Percentiles rank a stretch among this genome's conserved stretches.
These are phyloP conservation scores for Arxiozyma slooffiae DNA, from an alignment of 1,139 yeast species.

Conservation along the genomic window DNA sequence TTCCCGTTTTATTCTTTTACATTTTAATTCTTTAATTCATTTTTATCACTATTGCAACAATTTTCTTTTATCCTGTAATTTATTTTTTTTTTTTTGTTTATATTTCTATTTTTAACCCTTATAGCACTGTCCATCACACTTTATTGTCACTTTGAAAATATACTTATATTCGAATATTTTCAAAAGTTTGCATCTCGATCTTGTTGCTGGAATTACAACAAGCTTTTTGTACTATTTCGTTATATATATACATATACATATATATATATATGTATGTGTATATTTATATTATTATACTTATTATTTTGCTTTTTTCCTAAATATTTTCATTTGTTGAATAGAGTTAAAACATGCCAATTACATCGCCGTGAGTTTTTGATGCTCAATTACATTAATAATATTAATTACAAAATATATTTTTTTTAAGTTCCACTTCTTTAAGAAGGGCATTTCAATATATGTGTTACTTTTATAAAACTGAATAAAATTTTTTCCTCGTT, in stretches of 20 bases:
- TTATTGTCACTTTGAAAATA: neutral
- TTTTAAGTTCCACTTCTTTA: constrained; percentile 24
- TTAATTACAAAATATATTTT: constrained; percentile 30
- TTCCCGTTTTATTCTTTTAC: neutral
- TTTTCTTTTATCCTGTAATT: neutral
- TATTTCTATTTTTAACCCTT: neutral
- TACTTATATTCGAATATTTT: neutral
- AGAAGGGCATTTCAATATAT: constrained; percentile 14
- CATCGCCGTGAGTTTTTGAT: too few species aligned
- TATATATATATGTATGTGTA: too few species aligned
- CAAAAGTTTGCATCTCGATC: neutral
- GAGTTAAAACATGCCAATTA: too few species aligned
- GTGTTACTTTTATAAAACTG: constrained; percentile 22
- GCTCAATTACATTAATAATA: too few species aligned
- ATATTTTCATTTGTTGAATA: too few species aligned
- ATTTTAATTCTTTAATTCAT: neutral
- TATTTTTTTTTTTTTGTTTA: neutral
- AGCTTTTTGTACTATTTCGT: constrained; percentile 1
- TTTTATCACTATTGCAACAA: neutral
- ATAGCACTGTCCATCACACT: neutral
- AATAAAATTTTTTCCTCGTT: constrained; percentile 32
- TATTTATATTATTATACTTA: too few species aligned
- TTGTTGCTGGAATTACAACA: constrained; percentile 4
- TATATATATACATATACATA: too few species aligned
- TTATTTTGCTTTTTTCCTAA: neutral